Evolutionary conservation across 2,329 filamentous ascomycete genomes (phyloP), one percentile per base, ranked within the genome.

Genomic region (Fusarium aywerte): DNA sequence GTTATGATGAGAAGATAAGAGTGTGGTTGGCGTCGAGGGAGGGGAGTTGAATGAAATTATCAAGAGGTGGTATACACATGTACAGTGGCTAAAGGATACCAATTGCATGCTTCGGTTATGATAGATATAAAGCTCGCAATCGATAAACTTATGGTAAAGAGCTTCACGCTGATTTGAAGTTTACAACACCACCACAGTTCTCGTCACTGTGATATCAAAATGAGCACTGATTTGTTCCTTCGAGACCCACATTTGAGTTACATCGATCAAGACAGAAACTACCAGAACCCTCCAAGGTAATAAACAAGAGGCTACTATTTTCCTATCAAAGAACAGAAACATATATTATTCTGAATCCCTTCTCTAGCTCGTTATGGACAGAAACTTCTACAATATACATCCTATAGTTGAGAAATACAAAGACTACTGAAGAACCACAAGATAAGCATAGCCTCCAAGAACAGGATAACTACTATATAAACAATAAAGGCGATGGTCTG

Each of bases 1-100:
- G 75, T 79, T 85, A 80, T 85, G 71, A 79, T 65, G 68, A 73
- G 38, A 4, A 43, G 16, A 43, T 43, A 4, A 23, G 11, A n/a
- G 39, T 21, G 8, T 39, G 39, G 33, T 39, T 7, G 32, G 31
- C 38, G 36, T 32, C 25, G 43, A 21, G 20, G 42, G 29, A 23
- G 52, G 44, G 56, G 45, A 52, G 60, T 64, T 55, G 64, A 43
- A 58, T 62, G 55, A 59, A 59, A 58, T 68, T 63, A 62, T 48
- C 31, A 65, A 51, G 44, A 61, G 33, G 39, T 43, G 36, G 35
- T 13, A 25, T 20, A 6, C 29, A 43, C 33, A 44, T 56, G 29
- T 55, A 42, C 25, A 58, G 27, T 69, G 20, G 33, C 39, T 38
- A 66, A 21, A 62, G 60, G 53, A 68, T 69, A 69, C 65, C 66